These are phyloP conservation scores for Hypoxylon sp. DNA, from an alignment of 2,329 filamentous ascomycete species.

Conservation along the genomic window DNA sequence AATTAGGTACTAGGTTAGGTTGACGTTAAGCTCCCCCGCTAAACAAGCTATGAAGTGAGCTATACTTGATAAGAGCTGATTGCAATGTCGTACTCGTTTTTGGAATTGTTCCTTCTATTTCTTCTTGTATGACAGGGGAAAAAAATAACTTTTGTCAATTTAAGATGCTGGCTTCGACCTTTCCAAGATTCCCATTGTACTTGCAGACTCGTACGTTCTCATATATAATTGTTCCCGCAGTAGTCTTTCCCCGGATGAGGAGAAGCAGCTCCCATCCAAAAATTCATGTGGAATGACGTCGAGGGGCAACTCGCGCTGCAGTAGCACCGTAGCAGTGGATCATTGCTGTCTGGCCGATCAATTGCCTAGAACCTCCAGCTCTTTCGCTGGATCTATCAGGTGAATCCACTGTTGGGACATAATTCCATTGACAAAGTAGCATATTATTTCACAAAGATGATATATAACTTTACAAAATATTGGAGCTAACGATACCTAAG, in stretches of 20 bases:
- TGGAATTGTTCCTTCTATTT: slow-evolving; percentile 5
- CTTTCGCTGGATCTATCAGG: slow-evolving; percentile 2
- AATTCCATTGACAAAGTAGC: not conserved
- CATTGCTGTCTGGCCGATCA: slow-evolving; percentile 29
- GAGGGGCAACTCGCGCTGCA: slow-evolving; percentile 43
- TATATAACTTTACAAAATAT: not conserved
- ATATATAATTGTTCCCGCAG: slow-evolving; percentile 30
- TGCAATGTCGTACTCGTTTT: slow-evolving; percentile 7
- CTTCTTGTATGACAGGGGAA: slow-evolving; percentile 2
- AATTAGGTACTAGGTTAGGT: slow-evolving; percentile 25
- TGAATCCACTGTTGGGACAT: not conserved
- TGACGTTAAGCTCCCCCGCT: slow-evolving; percentile 35
- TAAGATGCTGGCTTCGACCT: not conserved
- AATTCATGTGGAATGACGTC: slow-evolving; percentile 49
- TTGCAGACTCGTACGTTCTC: slow-evolving; percentile 9
- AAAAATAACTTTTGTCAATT: slow-evolving; percentile 20
- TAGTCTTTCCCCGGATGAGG: slow-evolving; percentile 31
- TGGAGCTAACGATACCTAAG: not conserved
- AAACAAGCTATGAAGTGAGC: slow-evolving; percentile 38
- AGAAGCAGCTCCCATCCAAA: slow-evolving; percentile 31
- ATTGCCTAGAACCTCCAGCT: slow-evolving; percentile 32
- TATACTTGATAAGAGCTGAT: slow-evolving; percentile 29
- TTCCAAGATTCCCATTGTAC: not conserved
- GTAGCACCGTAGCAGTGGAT: slow-evolving; percentile 36
- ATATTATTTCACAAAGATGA: slow-evolving; percentile 7